phyloP scores from a whole-genome alignment of 148 eudicot genomes.

The Amaranthus hypochondriacus region DNA sequence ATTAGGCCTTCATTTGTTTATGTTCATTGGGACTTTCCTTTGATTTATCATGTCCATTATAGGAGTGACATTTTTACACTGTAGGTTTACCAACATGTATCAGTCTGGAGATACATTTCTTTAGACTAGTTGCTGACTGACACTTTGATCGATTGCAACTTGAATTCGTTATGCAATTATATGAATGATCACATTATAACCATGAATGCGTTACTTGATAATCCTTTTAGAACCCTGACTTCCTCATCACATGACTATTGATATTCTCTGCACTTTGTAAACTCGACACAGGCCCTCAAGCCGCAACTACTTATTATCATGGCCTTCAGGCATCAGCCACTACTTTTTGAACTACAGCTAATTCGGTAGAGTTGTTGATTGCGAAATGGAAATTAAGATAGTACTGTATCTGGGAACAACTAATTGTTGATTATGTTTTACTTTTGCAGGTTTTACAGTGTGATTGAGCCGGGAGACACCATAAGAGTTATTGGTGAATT shows the following conservation, averaged over 20 bases:
- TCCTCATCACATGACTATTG: background rate
- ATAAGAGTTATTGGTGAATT: conserved; percentile 78
- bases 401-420: background rate
- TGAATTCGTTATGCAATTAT: background rate
- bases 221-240: background rate
- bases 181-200: background rate
- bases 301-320: background rate
- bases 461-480: conserved; percentile 89
- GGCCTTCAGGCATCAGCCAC: background rate
- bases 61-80: background rate
- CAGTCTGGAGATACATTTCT: background rate
- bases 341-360: background rate
- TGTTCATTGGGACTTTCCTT: background rate
- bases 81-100: background rate
- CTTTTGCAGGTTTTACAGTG: conserved; percentile 63
- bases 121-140: background rate
- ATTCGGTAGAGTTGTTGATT: background rate
- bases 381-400: background rate
- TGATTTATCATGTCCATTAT: background rate
- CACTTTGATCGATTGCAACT: background rate
- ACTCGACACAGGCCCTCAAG: background rate
- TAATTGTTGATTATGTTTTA: conserved; percentile 1
- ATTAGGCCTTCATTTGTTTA: background rate
- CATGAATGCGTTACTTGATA: background rate
- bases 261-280: background rate